phyloP scores from a whole-genome alignment of 352 stramenopile species.

The Nothophytophthora sp. region DNA sequence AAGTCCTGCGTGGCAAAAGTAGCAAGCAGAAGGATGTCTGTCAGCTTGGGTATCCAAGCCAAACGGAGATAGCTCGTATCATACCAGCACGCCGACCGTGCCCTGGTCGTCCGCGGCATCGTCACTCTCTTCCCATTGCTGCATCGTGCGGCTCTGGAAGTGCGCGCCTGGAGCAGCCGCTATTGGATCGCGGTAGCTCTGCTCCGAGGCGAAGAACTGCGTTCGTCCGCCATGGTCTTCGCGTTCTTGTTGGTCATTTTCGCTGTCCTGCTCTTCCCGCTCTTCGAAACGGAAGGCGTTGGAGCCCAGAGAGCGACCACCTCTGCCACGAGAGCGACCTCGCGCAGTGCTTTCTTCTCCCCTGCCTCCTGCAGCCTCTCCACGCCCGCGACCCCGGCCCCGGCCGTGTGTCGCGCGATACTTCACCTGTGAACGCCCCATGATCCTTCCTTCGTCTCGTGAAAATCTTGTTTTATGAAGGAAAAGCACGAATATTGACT shows the following conservation, averaged over 20 bases:
- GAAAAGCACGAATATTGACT: too few relatives aligned
- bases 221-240: constrained; percentile 18
- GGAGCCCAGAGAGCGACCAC: constrained; percentile 43
- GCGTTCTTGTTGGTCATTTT: not conserved
- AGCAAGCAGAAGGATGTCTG: too few relatives aligned
- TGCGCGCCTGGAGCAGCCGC: constrained; percentile 38
- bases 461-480: too few relatives aligned
- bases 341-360: not conserved
- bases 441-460: constrained; percentile 9
- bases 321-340: constrained; percentile 3
- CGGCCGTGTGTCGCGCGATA: constrained; percentile 58
- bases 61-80: not conserved
- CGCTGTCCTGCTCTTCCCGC: constrained; percentile 22
- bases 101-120: constrained; percentile 29
- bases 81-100: constrained; percentile 44
- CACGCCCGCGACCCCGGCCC: constrained; percentile 35
- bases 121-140: constrained; percentile 68
- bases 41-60: not conserved
- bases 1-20: constrained; percentile 49
- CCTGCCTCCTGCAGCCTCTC: constrained; percentile 1
- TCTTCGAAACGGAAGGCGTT: constrained; percentile 77
- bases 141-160: constrained; percentile 64
- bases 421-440: constrained; percentile 77
- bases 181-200: constrained; percentile 44
- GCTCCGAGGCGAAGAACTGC: constrained; percentile 70